A percentile compares a stretch with the other conserved stretches of the same genome.
Conservation (phyloP, 2,329 filamentous ascomycete genomes). For the Clonostachys sp. region DNA sequence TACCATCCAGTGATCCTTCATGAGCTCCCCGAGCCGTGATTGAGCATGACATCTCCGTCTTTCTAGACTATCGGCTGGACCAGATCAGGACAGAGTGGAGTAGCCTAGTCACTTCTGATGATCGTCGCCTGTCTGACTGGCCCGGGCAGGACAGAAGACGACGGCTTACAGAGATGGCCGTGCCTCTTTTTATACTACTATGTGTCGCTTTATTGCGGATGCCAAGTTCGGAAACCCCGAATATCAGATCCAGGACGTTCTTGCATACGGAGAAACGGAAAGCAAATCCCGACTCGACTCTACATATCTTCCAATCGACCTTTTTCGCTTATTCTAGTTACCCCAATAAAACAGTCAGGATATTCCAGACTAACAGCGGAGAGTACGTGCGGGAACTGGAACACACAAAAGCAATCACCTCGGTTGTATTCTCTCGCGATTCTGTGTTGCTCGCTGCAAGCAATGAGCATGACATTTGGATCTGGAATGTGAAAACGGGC, state of each 20-base stretch:
- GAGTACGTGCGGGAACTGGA: too few relatives aligned
- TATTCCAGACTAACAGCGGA: too few relatives aligned
- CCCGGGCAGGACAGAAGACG: conserved; percentile 1
- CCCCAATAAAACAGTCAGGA: too few relatives aligned
- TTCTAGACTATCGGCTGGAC: conserved; percentile 17
- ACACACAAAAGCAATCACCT: too few relatives aligned
- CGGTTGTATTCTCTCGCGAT: too few relatives aligned
- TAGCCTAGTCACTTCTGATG: not conserved
- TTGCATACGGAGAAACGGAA: not conserved
- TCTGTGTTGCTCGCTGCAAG: too few relatives aligned
- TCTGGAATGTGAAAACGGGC: not conserved
- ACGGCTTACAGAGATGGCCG: conserved; percentile 14
- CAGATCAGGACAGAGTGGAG: conserved; percentile 14
- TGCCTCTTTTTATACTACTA: conserved; percentile 22
- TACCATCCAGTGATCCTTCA: conserved; percentile 27
- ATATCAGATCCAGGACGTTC: not conserved
- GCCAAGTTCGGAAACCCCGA: conserved; percentile 7
- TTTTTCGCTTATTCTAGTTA: too few relatives aligned
- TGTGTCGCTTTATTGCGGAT: conserved; percentile 9
- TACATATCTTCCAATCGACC: conserved; percentile 1
- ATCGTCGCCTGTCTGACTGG: conserved; percentile 4
- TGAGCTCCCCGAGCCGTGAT: conserved; percentile 17
- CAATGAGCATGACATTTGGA: not conserved
- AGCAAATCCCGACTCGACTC: not conserved
- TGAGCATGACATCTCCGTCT: conserved; percentile 25